These are phyloP conservation scores for Tephrocybe sp. DNA, from an alignment of 768 basidiomycete genomes.

Conservation along the genomic window DNA sequence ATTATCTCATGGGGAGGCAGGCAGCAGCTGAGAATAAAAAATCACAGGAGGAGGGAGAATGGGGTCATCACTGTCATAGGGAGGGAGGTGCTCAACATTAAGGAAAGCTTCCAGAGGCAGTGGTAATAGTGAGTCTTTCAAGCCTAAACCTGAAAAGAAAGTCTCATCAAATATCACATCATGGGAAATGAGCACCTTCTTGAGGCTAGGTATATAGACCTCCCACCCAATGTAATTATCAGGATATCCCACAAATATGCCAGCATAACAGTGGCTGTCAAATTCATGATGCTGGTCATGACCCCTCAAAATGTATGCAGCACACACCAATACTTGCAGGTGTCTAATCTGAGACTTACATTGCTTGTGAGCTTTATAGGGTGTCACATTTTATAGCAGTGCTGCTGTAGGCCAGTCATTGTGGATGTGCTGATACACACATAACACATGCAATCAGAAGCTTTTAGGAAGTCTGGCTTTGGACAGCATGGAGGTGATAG, in stretches of 20 bases:
- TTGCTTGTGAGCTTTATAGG: constrained; percentile 11
- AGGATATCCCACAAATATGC: constrained; percentile 31
- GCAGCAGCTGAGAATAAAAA: no score
- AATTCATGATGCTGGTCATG: constrained; percentile 27
- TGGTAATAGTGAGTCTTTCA: no score
- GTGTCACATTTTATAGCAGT: background rate
- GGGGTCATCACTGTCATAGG: no score
- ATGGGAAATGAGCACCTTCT: constrained; percentile 19
- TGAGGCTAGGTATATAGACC: constrained; percentile 24
- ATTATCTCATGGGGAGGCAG: no score
- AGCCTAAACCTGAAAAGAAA: constrained; percentile 26
- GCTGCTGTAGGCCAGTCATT: constrained; percentile 7
- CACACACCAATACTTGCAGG: constrained; percentile 34
- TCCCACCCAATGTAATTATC: constrained; percentile 22
- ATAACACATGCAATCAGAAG: constrained; percentile 2
- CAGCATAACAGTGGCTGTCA: constrained; percentile 20
- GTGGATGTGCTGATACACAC: background rate
- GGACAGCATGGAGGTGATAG: constrained; percentile 13
- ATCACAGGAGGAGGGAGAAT: no score
- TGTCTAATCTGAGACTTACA: constrained; percentile 18
- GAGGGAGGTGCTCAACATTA: no score
- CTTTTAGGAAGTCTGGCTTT: background rate
- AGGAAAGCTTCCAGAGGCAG: no score
- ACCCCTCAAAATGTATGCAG: constrained; percentile 31
- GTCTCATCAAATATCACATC: constrained; percentile 30